Base-by-base conservation (phyloP, 2,329 filamentous ascomycete species). In the Neofusicoccum sp. region DNA sequence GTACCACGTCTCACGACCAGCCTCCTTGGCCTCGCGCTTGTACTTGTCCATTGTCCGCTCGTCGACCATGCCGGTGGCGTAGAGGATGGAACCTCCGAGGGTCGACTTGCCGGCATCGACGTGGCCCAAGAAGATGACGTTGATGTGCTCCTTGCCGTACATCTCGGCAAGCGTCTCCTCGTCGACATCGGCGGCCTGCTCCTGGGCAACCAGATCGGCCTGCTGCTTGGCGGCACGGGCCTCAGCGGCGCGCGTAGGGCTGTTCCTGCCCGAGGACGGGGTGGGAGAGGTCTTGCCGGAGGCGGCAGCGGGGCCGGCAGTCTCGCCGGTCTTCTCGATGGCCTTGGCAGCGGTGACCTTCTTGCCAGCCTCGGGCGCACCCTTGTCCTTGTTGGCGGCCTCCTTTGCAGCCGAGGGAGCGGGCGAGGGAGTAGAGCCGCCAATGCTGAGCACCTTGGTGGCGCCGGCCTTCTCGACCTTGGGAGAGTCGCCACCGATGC, bases 51-150 rank as follows among this genome's bases (percentile, higher is more conserved):
- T 86, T 36, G 95, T 99, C 74, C 95, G 87, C 78, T 99, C 92
- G 71, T 99, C 96, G n/a, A 99, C 95, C 95, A 98, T 99, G 63
- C 95, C 95, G 4, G 93, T 97, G 57, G 86, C 87, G 75, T 95
- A 96, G 12, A 99, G 82, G 65, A 99, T 96, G 57, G 90, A 90
- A 54, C 95, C 95, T 73, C 95, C 95, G 5, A 99, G 83, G 3
- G 95, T 99, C 40, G 92, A 97, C 80, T 99, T 99, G 69, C 95
- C 95, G 57, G 95, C 95, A 80, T 99, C 95, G 69, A 99, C 96
- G 82, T 99, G 95, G 56, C 95, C 93, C 71, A 98, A 89, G 79
- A 98, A 97, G 66, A 98, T 96, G 68, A 99, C 89, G 78, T 99
- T 99, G 70, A 99, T 83, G 69, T 89, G 86, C 73, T 89, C 92